phyloP scores from a whole-genome alignment of 345 rosid genomes.

The Arabis hirsuta region DNA sequence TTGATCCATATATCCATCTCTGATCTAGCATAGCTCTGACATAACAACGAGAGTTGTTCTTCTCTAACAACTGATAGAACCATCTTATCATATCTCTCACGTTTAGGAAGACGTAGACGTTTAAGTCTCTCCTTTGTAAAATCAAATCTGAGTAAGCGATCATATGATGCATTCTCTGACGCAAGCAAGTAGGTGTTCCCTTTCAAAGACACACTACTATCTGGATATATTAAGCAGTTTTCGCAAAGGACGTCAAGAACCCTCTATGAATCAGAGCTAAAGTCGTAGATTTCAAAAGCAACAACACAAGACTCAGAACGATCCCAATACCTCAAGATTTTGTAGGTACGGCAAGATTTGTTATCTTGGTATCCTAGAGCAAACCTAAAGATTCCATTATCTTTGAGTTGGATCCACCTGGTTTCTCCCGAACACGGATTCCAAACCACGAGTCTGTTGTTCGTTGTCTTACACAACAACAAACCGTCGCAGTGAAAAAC shows the following conservation, averaged over 20 bases:
- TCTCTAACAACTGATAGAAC: conserved; percentile 10
- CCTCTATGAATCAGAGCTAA: background rate
- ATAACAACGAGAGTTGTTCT: background rate
- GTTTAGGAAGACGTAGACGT: background rate
- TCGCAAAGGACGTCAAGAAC: background rate
- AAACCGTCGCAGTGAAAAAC: conserved; percentile 17
- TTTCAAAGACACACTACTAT: background rate
- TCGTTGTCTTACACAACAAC: background rate
- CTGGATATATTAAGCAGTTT: no score
- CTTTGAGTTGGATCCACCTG: background rate
- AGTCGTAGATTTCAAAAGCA: background rate
- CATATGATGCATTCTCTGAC: background rate
- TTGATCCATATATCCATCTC: background rate
- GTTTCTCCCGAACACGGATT: background rate
- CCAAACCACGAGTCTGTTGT: background rate
- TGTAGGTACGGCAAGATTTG: background rate
- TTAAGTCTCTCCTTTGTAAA: background rate
- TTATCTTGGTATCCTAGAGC: background rate
- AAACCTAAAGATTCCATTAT: background rate
- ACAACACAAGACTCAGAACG: no score
- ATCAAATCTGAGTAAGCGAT: background rate
- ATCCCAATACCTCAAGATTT: background rate
- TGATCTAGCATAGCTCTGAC: background rate
- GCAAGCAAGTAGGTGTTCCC: background rate
- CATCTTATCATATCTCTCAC: background rate